Base-by-base conservation (phyloP, 345 rosid genomes). In the Atalantia buxifolia region DNA sequence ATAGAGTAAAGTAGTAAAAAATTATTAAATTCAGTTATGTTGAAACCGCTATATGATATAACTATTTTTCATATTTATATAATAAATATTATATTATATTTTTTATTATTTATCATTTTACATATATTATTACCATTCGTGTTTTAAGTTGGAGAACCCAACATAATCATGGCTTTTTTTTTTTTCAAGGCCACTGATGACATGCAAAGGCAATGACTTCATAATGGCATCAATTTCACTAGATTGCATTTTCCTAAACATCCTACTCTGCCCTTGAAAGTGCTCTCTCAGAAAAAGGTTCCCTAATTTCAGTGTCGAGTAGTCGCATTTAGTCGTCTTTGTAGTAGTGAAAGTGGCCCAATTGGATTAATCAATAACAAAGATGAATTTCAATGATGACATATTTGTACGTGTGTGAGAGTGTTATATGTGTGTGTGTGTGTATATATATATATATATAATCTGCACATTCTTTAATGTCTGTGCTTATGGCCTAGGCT, bases 301-400 rank as follows among this genome's bases (percentile, higher is more conserved):
- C 9, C 25, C 19, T 64, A 84, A 80, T 72, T 72, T 86, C 89
- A 78, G 56, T 76, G 86, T 85, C 93, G 89, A 84, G 93, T 79
- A 87, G 89, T 88, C 90, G 94, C 92, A 81, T 81, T 86, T 86
- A 79, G 24, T 63, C 31, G 61, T 24, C 78, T 66, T 48, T 71
- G 63, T 77, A 77, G 71, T 38, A 24, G 77, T 72, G 67, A 77
- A 78, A 81, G 82, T 80, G 81, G 82, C 85, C 85, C 81, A 74
- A 36, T 78, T 76, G 78, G 45, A 19, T 24, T 18, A 57, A 28
- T 53, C 5, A 53, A 66, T 21, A 28, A 31, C n/a, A 36, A 13
- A 53, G 38, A 72, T 27, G 18, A 28, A 16, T 31, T 4, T 35
- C 66, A 75, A 62, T 59, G 60, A 62, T 6, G 18, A 25, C 27